A percentile compares a stretch with the other conserved stretches of the same genome.
Conservation (phyloP, 495 filamentous ascomycete species). For the Sabuloglossum arenarium region DNA sequence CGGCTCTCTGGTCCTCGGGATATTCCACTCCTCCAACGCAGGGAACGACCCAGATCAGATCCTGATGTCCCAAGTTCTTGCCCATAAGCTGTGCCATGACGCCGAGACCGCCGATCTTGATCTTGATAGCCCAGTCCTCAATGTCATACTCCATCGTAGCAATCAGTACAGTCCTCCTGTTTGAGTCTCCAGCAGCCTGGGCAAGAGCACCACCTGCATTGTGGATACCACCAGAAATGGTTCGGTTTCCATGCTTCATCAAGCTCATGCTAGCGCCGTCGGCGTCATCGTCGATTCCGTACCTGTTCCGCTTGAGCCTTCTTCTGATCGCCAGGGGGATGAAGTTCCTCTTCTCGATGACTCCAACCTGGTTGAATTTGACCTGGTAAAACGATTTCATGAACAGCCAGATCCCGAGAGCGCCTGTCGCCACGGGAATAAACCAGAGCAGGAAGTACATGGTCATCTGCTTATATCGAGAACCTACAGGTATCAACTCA, state of each 20-base stretch:
- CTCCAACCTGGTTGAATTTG: conserved; percentile 48
- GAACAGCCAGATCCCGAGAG: conserved; percentile 33
- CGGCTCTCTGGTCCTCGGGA: conserved; percentile 21
- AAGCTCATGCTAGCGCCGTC: not conserved
- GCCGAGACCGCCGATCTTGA: conserved; percentile 54
- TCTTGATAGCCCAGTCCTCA: conserved; percentile 49
- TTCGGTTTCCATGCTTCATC: not conserved
- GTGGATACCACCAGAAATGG: not conserved
- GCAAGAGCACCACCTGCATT: not conserved
- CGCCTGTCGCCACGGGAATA: conserved; percentile 30
- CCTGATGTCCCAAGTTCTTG: conserved; percentile 26
- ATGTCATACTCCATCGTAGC: conserved; percentile 58
- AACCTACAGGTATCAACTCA: conserved; percentile 31
- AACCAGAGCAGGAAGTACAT: conserved; percentile 36
- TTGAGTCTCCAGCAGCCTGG: conserved; percentile 1
- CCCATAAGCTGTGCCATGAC: conserved; percentile 31
- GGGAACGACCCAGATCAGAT: conserved; percentile 31
- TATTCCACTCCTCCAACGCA: conserved; percentile 30
- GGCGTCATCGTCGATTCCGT: not conserved
- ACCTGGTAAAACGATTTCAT: conserved; percentile 47
- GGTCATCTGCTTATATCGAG: conserved; percentile 31
- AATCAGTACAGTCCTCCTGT: conserved; percentile 22
- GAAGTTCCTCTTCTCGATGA: conserved; percentile 12
- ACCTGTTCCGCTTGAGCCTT: conserved; percentile 2
- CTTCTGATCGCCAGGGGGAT: not conserved